Percentiles rank a stretch among this genome's conserved stretches.
Conservation (phyloP, 2,329 filamentous ascomycete species). For the Coleophoma crateriformis region DNA sequence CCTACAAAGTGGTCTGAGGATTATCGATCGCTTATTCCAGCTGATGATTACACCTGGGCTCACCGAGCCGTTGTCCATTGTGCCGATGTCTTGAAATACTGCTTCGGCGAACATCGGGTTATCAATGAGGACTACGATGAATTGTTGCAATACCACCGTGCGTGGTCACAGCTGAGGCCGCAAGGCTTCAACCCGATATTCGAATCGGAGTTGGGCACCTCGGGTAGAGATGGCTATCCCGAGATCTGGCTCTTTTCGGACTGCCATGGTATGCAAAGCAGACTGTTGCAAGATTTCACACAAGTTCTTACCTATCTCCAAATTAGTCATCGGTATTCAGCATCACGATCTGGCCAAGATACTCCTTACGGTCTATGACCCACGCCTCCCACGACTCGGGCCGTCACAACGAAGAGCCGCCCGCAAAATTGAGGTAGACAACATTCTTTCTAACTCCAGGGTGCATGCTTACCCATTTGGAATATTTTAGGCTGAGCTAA, state of each 20-base stretch:
- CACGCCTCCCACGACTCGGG: constrained; percentile 18
- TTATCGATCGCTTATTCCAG: constrained; percentile 13
- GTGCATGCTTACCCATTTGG: background rate
- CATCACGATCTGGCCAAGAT: constrained; percentile 35
- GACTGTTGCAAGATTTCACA: background rate
- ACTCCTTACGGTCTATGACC: constrained; percentile 32
- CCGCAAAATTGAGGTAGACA: constrained; percentile 8
- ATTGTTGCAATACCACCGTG: constrained; percentile 10
- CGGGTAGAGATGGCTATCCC: constrained; percentile 7
- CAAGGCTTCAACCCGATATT: constrained; percentile 16
- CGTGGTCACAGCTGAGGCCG: constrained; percentile 12
- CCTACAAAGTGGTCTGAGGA: background rate
- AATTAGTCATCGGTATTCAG: constrained; percentile 30
- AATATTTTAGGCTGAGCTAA: constrained; percentile 9
- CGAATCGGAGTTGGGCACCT: constrained; percentile 2
- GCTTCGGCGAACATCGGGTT: constrained; percentile 11
- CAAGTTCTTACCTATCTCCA: background rate
- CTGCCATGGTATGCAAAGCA: constrained; percentile 11
- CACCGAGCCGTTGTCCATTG: constrained; percentile 15
- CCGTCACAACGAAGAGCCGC: constrained; percentile 8
- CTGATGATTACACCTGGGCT: constrained; percentile 16
- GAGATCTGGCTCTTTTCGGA: constrained; percentile 17
- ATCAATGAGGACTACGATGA: constrained; percentile 10
- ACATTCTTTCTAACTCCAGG: background rate
- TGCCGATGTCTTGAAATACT: constrained; percentile 17